Percentiles rank a stretch among this genome's conserved stretches.
These are phyloP conservation scores for Cytospora piceae DNA, from an alignment of 2,329 filamentous ascomycete species.

Conservation along the genomic window DNA sequence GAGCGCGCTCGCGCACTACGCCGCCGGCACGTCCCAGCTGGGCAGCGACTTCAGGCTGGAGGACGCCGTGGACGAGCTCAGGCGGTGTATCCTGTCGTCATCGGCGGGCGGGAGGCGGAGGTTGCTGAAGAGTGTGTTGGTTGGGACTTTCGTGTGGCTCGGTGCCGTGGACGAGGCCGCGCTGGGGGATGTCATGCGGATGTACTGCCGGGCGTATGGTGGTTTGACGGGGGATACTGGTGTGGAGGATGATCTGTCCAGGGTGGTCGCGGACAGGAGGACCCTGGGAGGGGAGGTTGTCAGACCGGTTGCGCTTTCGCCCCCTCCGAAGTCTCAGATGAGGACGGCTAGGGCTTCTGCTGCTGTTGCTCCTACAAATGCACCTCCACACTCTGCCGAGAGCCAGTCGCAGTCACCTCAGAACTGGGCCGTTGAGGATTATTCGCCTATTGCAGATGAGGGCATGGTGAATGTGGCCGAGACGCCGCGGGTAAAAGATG, in stretches of 20 bases:
- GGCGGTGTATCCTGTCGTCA: conserved; percentile 59
- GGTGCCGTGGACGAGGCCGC: conserved; percentile 51
- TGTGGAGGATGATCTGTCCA: conserved; percentile 44
- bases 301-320: neutral
- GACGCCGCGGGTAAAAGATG: conserved; percentile 4
- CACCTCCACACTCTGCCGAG: neutral
- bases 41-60: conserved; percentile 53
- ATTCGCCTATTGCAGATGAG: neutral
- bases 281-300: neutral
- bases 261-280: conserved; percentile 1
- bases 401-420: conserved; percentile 11
- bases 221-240: conserved; percentile 52
- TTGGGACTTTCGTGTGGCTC: conserved; percentile 62
- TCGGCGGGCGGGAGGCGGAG: conserved; percentile 48
- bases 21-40: conserved; percentile 41
- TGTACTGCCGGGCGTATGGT: conserved; percentile 61
- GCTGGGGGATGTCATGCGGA: conserved; percentile 57
- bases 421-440: neutral
- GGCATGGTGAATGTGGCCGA: neutral
- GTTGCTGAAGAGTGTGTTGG: conserved; percentile 55
- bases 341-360: neutral
- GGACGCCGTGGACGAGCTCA: conserved; percentile 65
- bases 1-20: conserved; percentile 60
- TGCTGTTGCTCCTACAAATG: neutral
- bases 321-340: conserved; percentile 6